A percentile compares a stretch with the other conserved stretches of the same genome.
These are phyloP conservation scores for Fusarium pilosicola DNA, from an alignment of 2,329 filamentous ascomycete species.

Conservation along the genomic window DNA sequence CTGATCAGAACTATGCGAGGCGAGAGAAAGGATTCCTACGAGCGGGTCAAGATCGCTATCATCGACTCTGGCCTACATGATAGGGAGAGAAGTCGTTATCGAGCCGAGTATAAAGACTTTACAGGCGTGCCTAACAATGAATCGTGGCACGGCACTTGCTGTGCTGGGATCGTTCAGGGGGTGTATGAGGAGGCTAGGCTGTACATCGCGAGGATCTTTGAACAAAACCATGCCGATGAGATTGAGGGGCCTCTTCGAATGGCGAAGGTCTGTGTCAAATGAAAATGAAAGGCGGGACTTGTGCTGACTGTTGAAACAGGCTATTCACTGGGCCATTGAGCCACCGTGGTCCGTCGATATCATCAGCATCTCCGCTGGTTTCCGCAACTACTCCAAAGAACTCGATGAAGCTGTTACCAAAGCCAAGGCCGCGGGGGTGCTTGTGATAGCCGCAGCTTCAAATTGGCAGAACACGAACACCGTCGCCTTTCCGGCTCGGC, in stretches of 20 bases:
- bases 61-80: background rate
- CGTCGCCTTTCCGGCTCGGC: background rate
- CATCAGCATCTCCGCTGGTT: background rate
- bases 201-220: rapidly evolving
- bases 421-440: rapidly evolving
- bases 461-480: background rate
- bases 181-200: background rate
- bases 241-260: rapidly evolving
- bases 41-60: rapidly evolving
- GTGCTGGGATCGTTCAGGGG: rapidly evolving
- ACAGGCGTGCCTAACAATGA: rapidly evolving
- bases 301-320: background rate
- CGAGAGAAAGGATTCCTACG: rapidly evolving
- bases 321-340: background rate
- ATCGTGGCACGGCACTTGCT: background rate
- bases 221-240: rapidly evolving
- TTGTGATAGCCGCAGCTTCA: rapidly evolving
- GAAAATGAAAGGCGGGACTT: too few species aligned
- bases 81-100: rapidly evolving
- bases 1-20: rapidly evolving
- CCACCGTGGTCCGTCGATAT: rapidly evolving
- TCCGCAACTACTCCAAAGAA: background rate
- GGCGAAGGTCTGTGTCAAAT: background rate
- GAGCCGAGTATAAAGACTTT: background rate
- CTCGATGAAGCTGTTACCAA: rapidly evolving